phyloP scores from a whole-genome alignment of 257 asterid genomes.

The Solanum gandarillasii region DNA sequence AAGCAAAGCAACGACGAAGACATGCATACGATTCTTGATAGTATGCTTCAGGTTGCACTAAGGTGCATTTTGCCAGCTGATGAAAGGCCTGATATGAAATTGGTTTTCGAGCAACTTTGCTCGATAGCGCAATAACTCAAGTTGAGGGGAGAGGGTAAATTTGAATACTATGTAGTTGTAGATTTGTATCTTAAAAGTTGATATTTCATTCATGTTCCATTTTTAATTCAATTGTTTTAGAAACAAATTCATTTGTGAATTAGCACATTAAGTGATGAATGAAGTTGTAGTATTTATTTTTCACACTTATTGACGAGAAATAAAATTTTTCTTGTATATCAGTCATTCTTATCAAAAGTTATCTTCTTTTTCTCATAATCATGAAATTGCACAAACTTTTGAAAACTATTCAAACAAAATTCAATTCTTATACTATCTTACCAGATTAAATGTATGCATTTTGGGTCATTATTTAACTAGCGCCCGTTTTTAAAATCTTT shows the following conservation, averaged over 20 bases:
- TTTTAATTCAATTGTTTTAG: background rate
- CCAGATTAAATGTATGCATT: too few relatives aligned
- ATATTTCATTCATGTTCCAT: background rate
- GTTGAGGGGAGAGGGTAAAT: background rate
- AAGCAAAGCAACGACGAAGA: slow-evolving; percentile 9
- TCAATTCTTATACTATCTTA: too few relatives aligned
- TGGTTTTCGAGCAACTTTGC: slow-evolving; percentile 60
- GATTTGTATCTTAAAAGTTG: background rate
- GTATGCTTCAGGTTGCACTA: slow-evolving; percentile 52
- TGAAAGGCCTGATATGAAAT: slow-evolving; percentile 69
- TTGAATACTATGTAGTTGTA: background rate
- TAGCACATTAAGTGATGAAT: background rate
- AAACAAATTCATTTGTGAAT: background rate
- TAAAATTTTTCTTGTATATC: background rate
- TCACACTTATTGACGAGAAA: background rate
- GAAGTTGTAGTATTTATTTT: background rate
- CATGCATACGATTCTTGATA: slow-evolving; percentile 20
- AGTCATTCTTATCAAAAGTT: background rate
- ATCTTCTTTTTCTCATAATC: background rate
- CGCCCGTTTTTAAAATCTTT: too few relatives aligned
- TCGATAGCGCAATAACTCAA: slow-evolving; percentile 9
- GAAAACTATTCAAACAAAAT: too few relatives aligned
- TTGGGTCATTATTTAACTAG: too few relatives aligned
- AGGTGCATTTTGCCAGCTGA: slow-evolving; percentile 69
- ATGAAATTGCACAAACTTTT: background rate